These are phyloP conservation scores for Xylariaceae sp. DNA, from an alignment of 2,329 filamentous ascomycete species.

Conservation along the genomic window DNA sequence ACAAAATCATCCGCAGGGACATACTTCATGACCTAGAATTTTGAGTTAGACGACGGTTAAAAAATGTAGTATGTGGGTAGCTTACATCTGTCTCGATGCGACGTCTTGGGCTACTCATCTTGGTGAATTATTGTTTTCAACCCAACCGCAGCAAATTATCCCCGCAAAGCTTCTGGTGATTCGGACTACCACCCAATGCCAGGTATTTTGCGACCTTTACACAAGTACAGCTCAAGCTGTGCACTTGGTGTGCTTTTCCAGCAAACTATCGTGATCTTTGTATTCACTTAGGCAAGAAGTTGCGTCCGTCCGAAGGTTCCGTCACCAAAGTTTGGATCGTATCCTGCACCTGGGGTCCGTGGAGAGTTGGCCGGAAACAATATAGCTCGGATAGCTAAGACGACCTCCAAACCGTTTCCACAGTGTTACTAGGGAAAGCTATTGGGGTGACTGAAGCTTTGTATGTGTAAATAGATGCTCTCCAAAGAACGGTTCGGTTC, in stretches of 20 bases:
- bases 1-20: background rate
- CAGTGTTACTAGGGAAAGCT: too few species aligned
- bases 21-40: conserved; percentile 43
- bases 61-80: background rate
- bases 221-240: background rate
- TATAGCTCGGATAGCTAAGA: too few species aligned
- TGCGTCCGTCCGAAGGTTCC: too few species aligned
- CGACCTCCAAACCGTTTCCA: too few species aligned
- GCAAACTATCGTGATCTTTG: too few species aligned
- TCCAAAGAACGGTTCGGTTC: background rate
- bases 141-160: background rate
- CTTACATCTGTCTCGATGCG: conserved; percentile 45
- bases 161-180: background rate
- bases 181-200: background rate
- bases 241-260: too few species aligned
- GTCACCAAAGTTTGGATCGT: too few species aligned
- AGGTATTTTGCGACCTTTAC: background rate
- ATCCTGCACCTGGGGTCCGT: too few species aligned
- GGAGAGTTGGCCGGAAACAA: too few species aligned
- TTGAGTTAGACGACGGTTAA: conserved; percentile 20
- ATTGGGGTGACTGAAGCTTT: too few species aligned
- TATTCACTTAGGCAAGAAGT: too few species aligned
- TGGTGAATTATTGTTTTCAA: conserved; percentile 18
- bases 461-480: too few species aligned
- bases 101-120: conserved; percentile 43